phyloP scores from a whole-genome alignment of 2,329 filamentous ascomycete species.

The Aspergillus sp. region DNA sequence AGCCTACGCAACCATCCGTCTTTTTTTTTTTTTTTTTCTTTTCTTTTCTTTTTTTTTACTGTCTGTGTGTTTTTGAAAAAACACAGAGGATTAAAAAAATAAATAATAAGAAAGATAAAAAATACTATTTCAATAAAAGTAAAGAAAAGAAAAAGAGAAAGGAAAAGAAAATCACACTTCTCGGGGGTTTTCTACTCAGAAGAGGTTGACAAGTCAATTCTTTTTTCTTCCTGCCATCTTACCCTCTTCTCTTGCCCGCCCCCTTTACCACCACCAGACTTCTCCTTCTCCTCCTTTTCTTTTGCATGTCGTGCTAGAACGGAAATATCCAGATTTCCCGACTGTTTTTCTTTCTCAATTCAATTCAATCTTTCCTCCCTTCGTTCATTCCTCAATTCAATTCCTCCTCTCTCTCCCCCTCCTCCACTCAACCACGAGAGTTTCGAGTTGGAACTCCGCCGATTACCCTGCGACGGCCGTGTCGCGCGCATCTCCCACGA shows the following conservation, averaged over 20 bases:
- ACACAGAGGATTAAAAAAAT: background rate
- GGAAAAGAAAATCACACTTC: too few relatives aligned
- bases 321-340: too few relatives aligned
- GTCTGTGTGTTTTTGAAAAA: background rate
- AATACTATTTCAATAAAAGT: background rate
- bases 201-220: background rate
- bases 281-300: too few relatives aligned
- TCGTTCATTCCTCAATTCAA: background rate
- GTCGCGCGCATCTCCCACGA: background rate
- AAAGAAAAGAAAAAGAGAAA: background rate
- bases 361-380: too few relatives aligned
- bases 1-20: constrained; percentile 21
- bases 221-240: background rate
- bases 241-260: background rate
- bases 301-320: too few relatives aligned
- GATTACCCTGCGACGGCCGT: background rate
- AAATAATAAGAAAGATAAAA: background rate
- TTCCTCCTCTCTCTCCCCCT: background rate
- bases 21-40: constrained; percentile 1
- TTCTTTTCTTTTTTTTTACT: background rate
- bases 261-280: background rate
- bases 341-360: too few relatives aligned
- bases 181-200: background rate
- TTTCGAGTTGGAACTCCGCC: too few relatives aligned
- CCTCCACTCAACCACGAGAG: too few relatives aligned